Conservation (phyloP, 768 basidiomycete genomes). For the Boletus sp. region DNA sequence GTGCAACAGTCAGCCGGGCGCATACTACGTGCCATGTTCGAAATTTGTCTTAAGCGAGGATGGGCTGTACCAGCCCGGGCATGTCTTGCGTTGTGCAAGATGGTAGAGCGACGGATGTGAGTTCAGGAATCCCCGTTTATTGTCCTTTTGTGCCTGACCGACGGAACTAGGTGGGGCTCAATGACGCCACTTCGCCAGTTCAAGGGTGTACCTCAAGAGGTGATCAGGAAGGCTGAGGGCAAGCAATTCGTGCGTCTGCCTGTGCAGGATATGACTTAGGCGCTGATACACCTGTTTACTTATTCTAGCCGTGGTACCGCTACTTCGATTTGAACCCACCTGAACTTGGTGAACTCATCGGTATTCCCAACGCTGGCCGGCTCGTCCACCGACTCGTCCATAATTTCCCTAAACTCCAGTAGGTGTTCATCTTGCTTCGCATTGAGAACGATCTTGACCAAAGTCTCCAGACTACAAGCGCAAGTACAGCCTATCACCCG, state of each 20-base stretch:
- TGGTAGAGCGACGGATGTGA: slow-evolving; percentile 85
- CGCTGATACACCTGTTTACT: neutral
- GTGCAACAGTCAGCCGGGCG: slow-evolving; percentile 97
- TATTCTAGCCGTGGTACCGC: slow-evolving; percentile 81
- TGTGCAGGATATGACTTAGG: neutral
- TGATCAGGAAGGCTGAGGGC: slow-evolving; percentile 87
- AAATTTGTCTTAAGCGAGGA: slow-evolving; percentile 96
- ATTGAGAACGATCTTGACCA: neutral
- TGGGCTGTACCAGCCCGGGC: slow-evolving; percentile 94
- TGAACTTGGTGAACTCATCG: slow-evolving; percentile 93
- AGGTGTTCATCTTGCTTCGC: slow-evolving; percentile 23
- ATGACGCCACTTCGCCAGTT: slow-evolving; percentile 98
- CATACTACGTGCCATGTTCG: slow-evolving; percentile 94
- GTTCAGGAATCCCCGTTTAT: slow-evolving; percentile 18
- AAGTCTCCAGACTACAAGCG: slow-evolving; percentile 66
- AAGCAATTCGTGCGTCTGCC: slow-evolving; percentile 83
- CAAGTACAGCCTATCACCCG: slow-evolving; percentile 97
- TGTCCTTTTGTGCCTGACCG: neutral
- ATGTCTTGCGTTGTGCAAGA: slow-evolving; percentile 92
- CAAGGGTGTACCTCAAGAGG: slow-evolving; percentile 82
- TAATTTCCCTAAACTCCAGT: slow-evolving; percentile 94
- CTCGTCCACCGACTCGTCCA: slow-evolving; percentile 92
- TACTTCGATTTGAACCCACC: slow-evolving; percentile 92
- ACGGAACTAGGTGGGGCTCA: slow-evolving; percentile 77
- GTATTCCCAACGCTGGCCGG: slow-evolving; percentile 88